Evolutionary conservation across 306 rosid species (phyloP), one percentile per base, ranked within the genome.

Genomic region (Fragaria iinumae): DNA sequence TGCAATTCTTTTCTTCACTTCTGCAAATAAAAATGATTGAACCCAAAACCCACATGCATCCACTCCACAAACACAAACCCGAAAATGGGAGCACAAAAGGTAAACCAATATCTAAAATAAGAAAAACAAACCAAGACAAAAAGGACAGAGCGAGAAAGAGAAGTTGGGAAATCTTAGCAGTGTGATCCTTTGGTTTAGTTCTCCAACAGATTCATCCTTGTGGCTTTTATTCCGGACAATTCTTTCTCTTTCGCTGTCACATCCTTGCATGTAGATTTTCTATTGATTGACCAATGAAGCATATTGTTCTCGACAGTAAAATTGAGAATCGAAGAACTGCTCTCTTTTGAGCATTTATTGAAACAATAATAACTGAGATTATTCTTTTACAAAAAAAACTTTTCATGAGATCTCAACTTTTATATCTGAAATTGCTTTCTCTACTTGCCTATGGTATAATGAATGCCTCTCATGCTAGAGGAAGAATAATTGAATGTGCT

Each of bases 401-500:
- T 29, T 49, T 73, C 71, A 39, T 63, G 75, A 67, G 82, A 80
- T 76, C 70, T 73, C 18, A 69, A 74, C 78, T 76, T 76, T 81
- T 71, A 44, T 71, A 38, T 38, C n/a, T 67, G 59, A 44, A 69
- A 38, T 69, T 23, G 60, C 68, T 70, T 59, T 75, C 62, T 79
- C 84, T 67, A 77, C 83, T 67, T 67, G 74, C 69, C 80, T 76
- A 78, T 67, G 76, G 71, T 73, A 76, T 64, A 74, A 72, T 67
- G 80, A 81, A 57, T 77, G 75, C 80, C 74, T 85, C 76, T 75
- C 44, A 59, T 76, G 82, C 78, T 80, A 79, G 79, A 67, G 67
- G 78, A 86, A 82, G 68, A 87, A 83, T 60, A 80, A 74, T 73
- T 62, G 79, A 82, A 81, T 65, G 71, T 36, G 75, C 65, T 56